Conservation (phyloP, 2,329 filamentous ascomycete species). For the Passalora sequoiae region DNA sequence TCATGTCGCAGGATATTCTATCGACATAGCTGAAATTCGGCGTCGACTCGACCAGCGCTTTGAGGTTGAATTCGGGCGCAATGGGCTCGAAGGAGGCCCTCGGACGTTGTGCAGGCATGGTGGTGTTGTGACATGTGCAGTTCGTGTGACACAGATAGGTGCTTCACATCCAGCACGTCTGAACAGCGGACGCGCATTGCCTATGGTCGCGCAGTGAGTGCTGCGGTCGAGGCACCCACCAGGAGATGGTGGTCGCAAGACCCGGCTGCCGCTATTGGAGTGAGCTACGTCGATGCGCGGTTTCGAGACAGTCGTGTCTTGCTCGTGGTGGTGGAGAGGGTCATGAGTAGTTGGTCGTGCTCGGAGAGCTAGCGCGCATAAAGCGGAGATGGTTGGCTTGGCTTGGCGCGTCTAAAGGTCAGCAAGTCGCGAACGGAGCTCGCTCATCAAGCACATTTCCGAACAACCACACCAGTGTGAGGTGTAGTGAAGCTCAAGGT, state of each 20-base stretch:
- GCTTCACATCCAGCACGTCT: slow-evolving; percentile 6
- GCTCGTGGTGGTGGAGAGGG: slow-evolving; percentile 10
- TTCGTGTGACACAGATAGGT: neutral
- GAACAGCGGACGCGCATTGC: slow-evolving; percentile 15
- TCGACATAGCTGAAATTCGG: slow-evolving; percentile 84
- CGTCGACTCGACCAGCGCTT: slow-evolving; percentile 67
- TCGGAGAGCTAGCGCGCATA: slow-evolving; percentile 3
- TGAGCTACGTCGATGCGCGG: neutral
- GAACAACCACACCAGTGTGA: no score
- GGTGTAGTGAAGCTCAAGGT: slow-evolving; percentile 12
- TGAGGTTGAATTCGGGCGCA: slow-evolving; percentile 75
- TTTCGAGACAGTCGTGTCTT: slow-evolving; percentile 6
- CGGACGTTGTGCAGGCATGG: slow-evolving; percentile 73
- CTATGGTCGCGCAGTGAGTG: neutral
- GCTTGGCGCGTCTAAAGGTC: no score
- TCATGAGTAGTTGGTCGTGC: neutral
- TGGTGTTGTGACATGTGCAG: slow-evolving; percentile 4
- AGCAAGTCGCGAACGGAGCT: no score
- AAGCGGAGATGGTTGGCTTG: no score
- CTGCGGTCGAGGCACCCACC: neutral
- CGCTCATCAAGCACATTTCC: no score
- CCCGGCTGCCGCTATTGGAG: slow-evolving; percentile 4
- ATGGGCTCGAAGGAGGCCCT: slow-evolving; percentile 90
- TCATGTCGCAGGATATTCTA: slow-evolving; percentile 71
- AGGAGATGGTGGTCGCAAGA: slow-evolving; percentile 4